These are phyloP conservation scores for Lachancea waltii DNA, from an alignment of 805 yeast species.

Conservation along the genomic window DNA sequence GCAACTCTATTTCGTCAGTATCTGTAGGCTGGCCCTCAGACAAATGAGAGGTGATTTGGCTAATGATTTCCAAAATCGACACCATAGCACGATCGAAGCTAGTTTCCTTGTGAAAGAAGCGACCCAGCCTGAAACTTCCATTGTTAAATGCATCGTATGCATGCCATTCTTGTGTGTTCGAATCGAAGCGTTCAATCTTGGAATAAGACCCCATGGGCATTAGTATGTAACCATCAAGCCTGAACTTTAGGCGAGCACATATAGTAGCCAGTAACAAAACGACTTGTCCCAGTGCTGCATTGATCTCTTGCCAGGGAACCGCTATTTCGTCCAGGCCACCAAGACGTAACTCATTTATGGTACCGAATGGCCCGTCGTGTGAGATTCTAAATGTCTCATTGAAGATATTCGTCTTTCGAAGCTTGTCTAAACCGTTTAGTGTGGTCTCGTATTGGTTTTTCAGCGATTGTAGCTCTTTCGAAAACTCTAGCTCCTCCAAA, in stretches of 20 bases:
- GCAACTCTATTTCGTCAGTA: conserved; percentile 47
- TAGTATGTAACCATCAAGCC: conserved; percentile 53
- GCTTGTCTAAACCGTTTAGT: conserved; percentile 57
- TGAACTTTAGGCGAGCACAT: conserved; percentile 47
- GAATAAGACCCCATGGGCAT: conserved; percentile 84
- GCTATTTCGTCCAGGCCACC: conserved; percentile 55
- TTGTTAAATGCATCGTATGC: conserved; percentile 54
- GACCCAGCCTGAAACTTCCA: conserved; percentile 71
- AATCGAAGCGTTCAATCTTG: conserved; percentile 46
- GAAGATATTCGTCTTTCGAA: conserved; percentile 74
- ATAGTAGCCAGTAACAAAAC: conserved; percentile 64
- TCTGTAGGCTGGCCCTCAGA: conserved; percentile 21
- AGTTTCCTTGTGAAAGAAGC: conserved; percentile 55
- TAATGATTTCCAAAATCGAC: conserved; percentile 47
- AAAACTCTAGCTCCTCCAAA: conserved; percentile 43
- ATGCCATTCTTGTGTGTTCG: conserved; percentile 33
- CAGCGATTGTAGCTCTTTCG: conserved; percentile 54
- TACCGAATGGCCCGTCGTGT: conserved; percentile 77
- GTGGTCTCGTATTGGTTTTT: conserved; percentile 58
- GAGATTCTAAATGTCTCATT: conserved; percentile 79
- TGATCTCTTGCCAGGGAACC: conserved; percentile 86
- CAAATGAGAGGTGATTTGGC: conserved; percentile 23
- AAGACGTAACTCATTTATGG: conserved; percentile 78
- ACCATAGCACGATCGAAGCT: conserved; percentile 77
- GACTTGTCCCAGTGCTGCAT: conserved; percentile 86